A percentile compares a stretch with the other conserved stretches of the same genome.
phyloP scores from a whole-genome alignment of 1,139 yeast species.

The Kodamaea sp. region DNA sequence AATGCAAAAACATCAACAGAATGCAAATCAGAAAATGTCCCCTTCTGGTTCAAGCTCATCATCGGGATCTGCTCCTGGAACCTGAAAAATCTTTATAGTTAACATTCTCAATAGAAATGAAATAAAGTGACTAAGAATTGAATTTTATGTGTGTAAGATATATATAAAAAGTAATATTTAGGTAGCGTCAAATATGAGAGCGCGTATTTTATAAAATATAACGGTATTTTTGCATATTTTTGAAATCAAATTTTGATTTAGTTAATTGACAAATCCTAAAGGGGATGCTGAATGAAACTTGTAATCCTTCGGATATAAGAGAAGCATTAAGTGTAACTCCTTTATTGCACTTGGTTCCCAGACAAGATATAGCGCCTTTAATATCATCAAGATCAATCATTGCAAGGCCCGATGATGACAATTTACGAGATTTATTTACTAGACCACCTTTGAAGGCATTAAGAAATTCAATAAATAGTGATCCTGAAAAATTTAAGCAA shows the following conservation, averaged over 20 bases:
- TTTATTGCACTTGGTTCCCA: conserved; percentile 28
- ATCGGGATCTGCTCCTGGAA: conserved; percentile 8
- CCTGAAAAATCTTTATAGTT: conserved; percentile 1
- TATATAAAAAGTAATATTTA: no score
- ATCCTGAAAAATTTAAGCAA: conserved; percentile 13
- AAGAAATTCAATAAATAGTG: conserved; percentile 12
- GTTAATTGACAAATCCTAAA: no score
- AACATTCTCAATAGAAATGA: conserved; percentile 1
- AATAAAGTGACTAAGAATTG: not conserved
- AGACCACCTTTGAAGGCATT: conserved; percentile 1
- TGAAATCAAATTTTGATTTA: not conserved
- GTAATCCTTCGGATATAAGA: conserved; percentile 17
- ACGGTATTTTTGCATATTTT: not conserved
- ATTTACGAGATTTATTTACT: not conserved
- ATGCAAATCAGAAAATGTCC: conserved; percentile 2
- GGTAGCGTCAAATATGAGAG: not conserved
- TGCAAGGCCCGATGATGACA: conserved; percentile 9
- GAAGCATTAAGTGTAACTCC: conserved; percentile 29
- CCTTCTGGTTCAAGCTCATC: conserved; percentile 4
- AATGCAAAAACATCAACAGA: conserved; percentile 26
- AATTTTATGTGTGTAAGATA: not conserved
- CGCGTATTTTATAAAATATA: not conserved
- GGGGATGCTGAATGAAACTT: not conserved
- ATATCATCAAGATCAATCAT: conserved; percentile 12
- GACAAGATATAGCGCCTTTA: conserved; percentile 25